These are phyloP conservation scores for Lepraria neglecta DNA, from an alignment of 495 filamentous ascomycete species.

Conservation along the genomic window DNA sequence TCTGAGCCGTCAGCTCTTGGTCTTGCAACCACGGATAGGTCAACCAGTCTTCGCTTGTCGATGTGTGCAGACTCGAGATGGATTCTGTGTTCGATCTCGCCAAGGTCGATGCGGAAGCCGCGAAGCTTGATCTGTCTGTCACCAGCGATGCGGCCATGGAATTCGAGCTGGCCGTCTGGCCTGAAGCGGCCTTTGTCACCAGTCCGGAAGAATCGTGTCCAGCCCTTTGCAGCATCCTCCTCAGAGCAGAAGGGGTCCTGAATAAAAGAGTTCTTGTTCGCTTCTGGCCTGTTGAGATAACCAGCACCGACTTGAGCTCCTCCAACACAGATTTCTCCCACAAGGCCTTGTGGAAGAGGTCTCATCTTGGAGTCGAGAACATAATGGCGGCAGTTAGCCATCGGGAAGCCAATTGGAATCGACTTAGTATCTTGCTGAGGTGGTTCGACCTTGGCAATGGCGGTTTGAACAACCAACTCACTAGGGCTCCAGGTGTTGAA, in stretches of 20 bases:
- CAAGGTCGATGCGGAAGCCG: slow-evolving; percentile 70
- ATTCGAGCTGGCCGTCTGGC: slow-evolving; percentile 65
- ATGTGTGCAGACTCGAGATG: slow-evolving; percentile 17
- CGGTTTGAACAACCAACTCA: slow-evolving; percentile 30
- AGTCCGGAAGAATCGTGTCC: slow-evolving; percentile 66
- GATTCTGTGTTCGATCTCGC: slow-evolving; percentile 56
- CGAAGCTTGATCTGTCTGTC: slow-evolving; percentile 76
- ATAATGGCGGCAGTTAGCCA: slow-evolving; percentile 40
- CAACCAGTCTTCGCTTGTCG: slow-evolving; percentile 17
- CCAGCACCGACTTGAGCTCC: slow-evolving; percentile 71
- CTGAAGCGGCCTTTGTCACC: slow-evolving; percentile 73
- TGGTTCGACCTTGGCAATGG: slow-evolving; percentile 18
- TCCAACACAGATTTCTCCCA: slow-evolving; percentile 78
- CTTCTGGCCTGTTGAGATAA: slow-evolving; percentile 76
- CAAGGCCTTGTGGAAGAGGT: slow-evolving; percentile 52
- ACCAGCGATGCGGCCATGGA: slow-evolving; percentile 68
- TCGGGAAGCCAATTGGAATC: slow-evolving; percentile 30
- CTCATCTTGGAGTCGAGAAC: slow-evolving; percentile 40
- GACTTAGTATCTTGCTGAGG: slow-evolving; percentile 2
- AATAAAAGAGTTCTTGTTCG: slow-evolving; percentile 67
- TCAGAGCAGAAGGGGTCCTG: slow-evolving; percentile 35
- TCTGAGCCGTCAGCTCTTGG: slow-evolving; percentile 1
- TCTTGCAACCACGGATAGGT: slow-evolving; percentile 19
- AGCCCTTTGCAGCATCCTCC: slow-evolving; percentile 31
- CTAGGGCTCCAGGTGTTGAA: slow-evolving; percentile 29